Evolutionary conservation across 139 green algal species (phyloP).

Genomic region (Micractinium conductrix): DNA sequence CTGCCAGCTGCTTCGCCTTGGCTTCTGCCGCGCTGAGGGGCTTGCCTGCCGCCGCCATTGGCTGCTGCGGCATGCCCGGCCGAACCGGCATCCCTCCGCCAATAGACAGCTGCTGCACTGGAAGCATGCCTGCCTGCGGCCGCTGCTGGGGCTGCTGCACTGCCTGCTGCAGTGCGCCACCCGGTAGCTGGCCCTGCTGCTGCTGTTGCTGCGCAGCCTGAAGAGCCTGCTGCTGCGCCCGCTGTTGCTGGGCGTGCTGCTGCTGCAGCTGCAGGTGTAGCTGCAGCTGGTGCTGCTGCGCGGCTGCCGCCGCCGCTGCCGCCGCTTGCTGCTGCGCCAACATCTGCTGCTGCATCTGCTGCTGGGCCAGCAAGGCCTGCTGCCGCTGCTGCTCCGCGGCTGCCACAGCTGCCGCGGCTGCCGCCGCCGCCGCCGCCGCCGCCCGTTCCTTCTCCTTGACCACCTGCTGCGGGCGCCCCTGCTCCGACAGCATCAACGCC

Average conservation of each 20-base stretch:
- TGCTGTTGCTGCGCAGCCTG: neutral
- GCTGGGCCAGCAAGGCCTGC: conserved; percentile 11
- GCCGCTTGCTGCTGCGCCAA: conserved; percentile 24
- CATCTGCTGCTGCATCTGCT: conserved; percentile 3
- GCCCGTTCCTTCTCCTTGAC: conserved; percentile 11
- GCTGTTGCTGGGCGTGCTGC: neutral
- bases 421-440: neutral
- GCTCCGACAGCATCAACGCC: neutral
- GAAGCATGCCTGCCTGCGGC: neutral
- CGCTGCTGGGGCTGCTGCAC: neutral
- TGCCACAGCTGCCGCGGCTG: neutral
- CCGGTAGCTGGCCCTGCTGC: too few species aligned
- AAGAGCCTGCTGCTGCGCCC: neutral
- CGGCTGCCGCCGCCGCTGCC: too few species aligned
- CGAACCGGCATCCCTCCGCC: neutral
- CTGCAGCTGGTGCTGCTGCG: conserved; percentile 19
- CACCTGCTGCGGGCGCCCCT: neutral
- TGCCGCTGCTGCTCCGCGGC: neutral
- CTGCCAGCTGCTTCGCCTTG: conserved; percentile 11
- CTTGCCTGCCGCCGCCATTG: neutral
- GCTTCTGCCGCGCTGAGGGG: neutral
- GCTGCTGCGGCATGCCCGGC: neutral
- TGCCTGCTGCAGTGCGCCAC: neutral
- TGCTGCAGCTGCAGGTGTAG: neutral
- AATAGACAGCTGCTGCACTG: neutral